A percentile compares a stretch with the other conserved stretches of the same genome.
These are phyloP conservation scores for Castanospermum australe DNA, from an alignment of 306 rosid species.

Conservation along the genomic window DNA sequence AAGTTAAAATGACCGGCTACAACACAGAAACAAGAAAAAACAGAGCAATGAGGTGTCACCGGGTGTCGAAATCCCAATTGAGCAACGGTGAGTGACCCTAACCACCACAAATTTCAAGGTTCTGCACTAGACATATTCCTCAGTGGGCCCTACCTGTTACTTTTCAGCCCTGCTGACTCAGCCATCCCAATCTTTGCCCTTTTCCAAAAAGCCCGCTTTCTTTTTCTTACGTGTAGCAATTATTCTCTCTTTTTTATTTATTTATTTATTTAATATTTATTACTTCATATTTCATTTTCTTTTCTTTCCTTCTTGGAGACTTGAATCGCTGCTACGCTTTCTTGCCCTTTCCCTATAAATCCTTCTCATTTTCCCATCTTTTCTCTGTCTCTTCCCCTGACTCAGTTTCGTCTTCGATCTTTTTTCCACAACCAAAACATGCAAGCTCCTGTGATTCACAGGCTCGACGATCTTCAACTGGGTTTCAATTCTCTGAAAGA, in stretches of 20 bases:
- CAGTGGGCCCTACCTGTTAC: background rate
- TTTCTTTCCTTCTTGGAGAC: too few relatives aligned
- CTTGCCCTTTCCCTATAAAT: slow-evolving; percentile 7
- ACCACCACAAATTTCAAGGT: slow-evolving; percentile 18
- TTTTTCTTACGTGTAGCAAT: slow-evolving; percentile 13
- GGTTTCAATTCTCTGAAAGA: slow-evolving; percentile 44
- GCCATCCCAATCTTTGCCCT: slow-evolving; percentile 12
- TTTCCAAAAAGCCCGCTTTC: slow-evolving; percentile 2
- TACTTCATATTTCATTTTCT: background rate
- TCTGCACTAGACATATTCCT: background rate
- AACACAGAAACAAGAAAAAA: background rate
- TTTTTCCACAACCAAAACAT: slow-evolving; percentile 25
- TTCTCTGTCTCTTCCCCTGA: background rate
- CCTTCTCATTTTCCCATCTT: background rate
- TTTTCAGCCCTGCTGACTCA: slow-evolving; percentile 17
- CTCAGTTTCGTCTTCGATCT: background rate
- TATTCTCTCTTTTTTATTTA: background rate
- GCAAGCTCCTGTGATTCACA: slow-evolving; percentile 76
- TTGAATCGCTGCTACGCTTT: too few relatives aligned
- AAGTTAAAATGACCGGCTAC: too few relatives aligned
- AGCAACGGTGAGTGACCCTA: background rate
- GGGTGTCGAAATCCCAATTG: background rate
- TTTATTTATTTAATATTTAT: background rate
- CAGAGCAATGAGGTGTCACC: background rate
- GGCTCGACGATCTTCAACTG: slow-evolving; percentile 47